These are phyloP conservation scores for Planoprotostelium fungivorum DNA, from an alignment of 78 protist species.

Conservation along the genomic window DNA sequence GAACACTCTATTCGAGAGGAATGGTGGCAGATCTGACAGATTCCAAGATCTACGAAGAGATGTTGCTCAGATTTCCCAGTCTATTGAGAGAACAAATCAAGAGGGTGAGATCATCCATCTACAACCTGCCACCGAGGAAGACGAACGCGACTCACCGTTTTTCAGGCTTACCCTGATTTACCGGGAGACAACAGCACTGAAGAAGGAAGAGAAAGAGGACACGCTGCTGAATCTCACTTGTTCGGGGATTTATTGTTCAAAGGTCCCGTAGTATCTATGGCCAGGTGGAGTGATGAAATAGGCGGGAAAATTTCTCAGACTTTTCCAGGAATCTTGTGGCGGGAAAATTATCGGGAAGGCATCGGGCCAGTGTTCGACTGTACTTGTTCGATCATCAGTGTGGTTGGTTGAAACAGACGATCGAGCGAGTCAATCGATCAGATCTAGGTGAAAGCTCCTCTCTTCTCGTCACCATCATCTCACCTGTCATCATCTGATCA, in stretches of 20 bases:
- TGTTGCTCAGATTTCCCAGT: not conserved
- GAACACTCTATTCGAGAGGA: not conserved
- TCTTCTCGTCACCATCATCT: no score
- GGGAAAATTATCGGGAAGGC: not conserved
- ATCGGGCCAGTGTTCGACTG: not conserved
- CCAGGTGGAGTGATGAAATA: not conserved
- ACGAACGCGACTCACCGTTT: no score
- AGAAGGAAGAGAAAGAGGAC: not conserved
- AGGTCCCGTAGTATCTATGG: not conserved
- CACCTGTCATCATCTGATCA: no score
- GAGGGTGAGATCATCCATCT: not conserved
- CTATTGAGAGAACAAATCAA: not conserved
- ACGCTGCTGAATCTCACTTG: not conserved
- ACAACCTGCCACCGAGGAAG: no score
- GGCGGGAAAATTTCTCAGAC: not conserved
- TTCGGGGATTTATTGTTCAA: not conserved
- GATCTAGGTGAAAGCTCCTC: no score
- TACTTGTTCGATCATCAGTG: not conserved
- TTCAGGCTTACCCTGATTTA: not conserved
- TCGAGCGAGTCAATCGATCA: not conserved
- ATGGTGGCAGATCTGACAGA: not conserved
- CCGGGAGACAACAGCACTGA: not conserved
- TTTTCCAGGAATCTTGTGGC: not conserved
- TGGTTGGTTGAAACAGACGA: not conserved
- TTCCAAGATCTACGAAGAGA: not conserved